These are phyloP conservation scores for Anisodus tanguticus DNA, from an alignment of 257 asterid species.

Conservation along the genomic window DNA sequence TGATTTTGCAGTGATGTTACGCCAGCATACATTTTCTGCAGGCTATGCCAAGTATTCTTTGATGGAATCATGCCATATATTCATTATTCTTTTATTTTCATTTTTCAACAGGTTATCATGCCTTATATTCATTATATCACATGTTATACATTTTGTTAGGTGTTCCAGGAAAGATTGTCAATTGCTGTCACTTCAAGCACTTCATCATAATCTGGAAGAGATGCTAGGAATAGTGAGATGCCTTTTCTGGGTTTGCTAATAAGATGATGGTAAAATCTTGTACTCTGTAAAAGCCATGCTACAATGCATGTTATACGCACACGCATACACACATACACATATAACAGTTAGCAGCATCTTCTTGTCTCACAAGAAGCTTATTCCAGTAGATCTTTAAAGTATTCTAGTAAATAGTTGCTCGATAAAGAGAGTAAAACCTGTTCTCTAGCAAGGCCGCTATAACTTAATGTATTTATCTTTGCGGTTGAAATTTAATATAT, in stretches of 20 bases:
- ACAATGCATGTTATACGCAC: neutral
- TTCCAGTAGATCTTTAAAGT: neutral
- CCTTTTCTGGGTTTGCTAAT: neutral
- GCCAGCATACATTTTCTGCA: neutral
- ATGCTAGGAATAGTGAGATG: constrained; percentile 1
- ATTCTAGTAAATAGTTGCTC: neutral
- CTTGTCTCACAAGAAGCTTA: neutral
- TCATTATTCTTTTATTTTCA: neutral
- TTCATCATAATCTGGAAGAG: constrained; percentile 36
- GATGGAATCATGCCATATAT: neutral
- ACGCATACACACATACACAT: neutral
- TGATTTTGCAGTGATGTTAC: constrained; percentile 6
- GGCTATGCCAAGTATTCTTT: neutral
- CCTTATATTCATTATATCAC: neutral
- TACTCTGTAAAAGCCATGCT: neutral
- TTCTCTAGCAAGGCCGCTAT: neutral
- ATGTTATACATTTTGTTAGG: constrained; percentile 46
- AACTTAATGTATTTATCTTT: neutral
- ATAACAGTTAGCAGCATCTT: neutral
- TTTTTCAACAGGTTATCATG: neutral
- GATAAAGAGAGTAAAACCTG: neutral
- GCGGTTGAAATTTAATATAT: neutral
- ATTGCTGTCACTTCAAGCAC: constrained; percentile 47
- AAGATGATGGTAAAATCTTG: constrained; percentile 8
- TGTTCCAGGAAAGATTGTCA: constrained; percentile 52